Evolutionary conservation across 805 yeast species (phyloP).

Genomic region (Scheffersomyces coipomensis): DNA sequence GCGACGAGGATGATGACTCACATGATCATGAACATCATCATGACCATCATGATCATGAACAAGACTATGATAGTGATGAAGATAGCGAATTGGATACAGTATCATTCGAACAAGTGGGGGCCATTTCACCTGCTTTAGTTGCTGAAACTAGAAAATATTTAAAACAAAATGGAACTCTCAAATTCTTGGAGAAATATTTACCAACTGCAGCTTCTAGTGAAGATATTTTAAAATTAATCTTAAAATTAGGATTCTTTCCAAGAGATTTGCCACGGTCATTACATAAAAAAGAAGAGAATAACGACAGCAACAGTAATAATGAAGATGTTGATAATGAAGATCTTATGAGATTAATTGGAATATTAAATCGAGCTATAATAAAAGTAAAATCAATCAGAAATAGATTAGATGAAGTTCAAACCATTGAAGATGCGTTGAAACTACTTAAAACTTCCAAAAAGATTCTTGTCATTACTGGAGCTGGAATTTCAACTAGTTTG

Average conservation of each 20-base stretch:
- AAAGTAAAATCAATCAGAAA: constrained; percentile 58
- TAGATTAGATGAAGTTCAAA: constrained; percentile 51
- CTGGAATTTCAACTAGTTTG: constrained; percentile 44
- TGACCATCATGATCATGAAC: constrained; percentile 4
- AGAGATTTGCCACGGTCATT: constrained; percentile 17
- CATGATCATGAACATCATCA: not conserved
- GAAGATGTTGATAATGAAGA: constrained; percentile 37
- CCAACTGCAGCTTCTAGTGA: constrained; percentile 60
- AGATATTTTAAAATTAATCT: constrained; percentile 55
- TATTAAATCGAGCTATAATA: constrained; percentile 62
- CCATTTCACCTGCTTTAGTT: constrained; percentile 10
- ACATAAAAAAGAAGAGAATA: no score
- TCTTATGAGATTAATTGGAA: constrained; percentile 46
- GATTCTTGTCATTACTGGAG: constrained; percentile 43
- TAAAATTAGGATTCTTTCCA: constrained; percentile 60
- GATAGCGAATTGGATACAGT: constrained; percentile 10
- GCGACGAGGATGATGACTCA: not conserved
- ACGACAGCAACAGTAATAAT: no score
- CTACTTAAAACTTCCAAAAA: constrained; percentile 51
- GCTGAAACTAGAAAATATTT: constrained; percentile 42
- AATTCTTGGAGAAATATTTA: constrained; percentile 59
- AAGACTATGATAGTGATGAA: not conserved
- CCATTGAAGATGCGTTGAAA: constrained; percentile 57
- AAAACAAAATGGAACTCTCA: constrained; percentile 56
- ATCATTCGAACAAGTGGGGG: constrained; percentile 4